Conservation (phyloP, 768 basidiomycete species). For the Naematelia aurantialba region DNA sequence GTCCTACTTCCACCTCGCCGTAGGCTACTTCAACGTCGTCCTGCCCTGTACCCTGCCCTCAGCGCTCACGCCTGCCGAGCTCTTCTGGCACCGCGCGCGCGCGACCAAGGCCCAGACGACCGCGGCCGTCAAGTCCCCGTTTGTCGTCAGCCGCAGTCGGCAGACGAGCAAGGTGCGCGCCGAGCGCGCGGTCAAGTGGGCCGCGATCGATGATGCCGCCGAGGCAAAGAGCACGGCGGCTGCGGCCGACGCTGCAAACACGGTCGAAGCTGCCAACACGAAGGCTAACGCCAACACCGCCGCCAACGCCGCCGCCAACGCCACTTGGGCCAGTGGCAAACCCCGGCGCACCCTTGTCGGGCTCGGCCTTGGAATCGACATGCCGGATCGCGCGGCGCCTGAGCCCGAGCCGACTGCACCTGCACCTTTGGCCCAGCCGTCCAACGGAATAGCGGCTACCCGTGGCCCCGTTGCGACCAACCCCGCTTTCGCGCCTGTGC, state of each 20-base stretch:
- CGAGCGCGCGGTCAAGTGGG: slow-evolving; percentile 63
- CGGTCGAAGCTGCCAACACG: neutral
- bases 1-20: slow-evolving; percentile 78
- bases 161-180: slow-evolving; percentile 67
- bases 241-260: neutral
- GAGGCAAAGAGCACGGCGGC: neutral
- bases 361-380: slow-evolving; percentile 14
- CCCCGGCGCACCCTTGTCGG: neutral
- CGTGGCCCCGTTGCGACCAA: neutral
- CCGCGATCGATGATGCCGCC: slow-evolving; percentile 63
- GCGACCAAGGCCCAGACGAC: slow-evolving; percentile 66
- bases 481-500: neutral
- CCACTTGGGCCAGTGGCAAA: neutral
- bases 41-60: slow-evolving; percentile 69
- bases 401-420: neutral
- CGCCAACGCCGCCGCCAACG: neutral
- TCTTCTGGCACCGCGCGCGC: slow-evolving; percentile 73
- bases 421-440: too few species aligned
- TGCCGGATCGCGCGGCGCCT: slow-evolving; percentile 1
- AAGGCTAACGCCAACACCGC: neutral
- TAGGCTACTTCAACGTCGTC: slow-evolving; percentile 76
- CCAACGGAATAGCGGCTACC: neutral
- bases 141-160: slow-evolving; percentile 61
- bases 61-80: slow-evolving; percentile 45
- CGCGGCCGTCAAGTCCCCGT: slow-evolving; percentile 61